Base-by-base conservation (phyloP, 129 eudicot species). In the Flaveria brownii region DNA sequence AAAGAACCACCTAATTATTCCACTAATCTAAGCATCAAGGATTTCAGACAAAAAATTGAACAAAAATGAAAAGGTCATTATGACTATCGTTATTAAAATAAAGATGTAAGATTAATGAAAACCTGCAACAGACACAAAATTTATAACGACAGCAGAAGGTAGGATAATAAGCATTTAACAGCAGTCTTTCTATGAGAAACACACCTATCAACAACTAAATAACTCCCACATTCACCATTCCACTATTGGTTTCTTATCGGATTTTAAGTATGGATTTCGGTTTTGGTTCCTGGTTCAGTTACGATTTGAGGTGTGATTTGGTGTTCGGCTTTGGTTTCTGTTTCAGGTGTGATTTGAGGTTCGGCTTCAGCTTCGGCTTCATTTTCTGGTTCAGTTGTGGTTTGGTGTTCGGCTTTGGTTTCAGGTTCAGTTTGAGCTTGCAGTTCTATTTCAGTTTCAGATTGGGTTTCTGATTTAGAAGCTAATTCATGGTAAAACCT, bases 401-500 rank as follows among this genome's bases (percentile, higher is more conserved):
- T 52, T 52, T 52, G 59, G 4, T 20, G 59, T 52, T 52, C 9
- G 10, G 9, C 6, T 16, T 16, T 52, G 59, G 59, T 52, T 52
- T 52, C 22, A 4, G 59, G 18, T 16, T 52, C 59, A n/a, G 23
- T 52, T 52, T 20, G 17, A 20, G 17, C 7, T 52, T 52, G 23
- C 9, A 20, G 59, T 52, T 52, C 23, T 20, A 8, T 52, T 1
- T n/a, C 7, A 9, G 59, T 52, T 52, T 52, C 59, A n/a, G 20
- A 18, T 16, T 51, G 33, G 0, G 36, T 13, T 36, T 3, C 3
- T 10, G 62, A 52, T 75, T 68, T 26, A 26, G 64, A 59, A 16
- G 60, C 61, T 11, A 81, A 12, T 46, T 66, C 76, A 51, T 85
- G 92, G 74, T 77, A 82, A 78, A 87, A 84, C 71, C 86, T 87